A percentile compares a stretch with the other conserved stretches of the same genome.
Evolutionary conservation across 495 filamentous ascomycete species (phyloP).

Genomic region (Pyronema omphalodes): DNA sequence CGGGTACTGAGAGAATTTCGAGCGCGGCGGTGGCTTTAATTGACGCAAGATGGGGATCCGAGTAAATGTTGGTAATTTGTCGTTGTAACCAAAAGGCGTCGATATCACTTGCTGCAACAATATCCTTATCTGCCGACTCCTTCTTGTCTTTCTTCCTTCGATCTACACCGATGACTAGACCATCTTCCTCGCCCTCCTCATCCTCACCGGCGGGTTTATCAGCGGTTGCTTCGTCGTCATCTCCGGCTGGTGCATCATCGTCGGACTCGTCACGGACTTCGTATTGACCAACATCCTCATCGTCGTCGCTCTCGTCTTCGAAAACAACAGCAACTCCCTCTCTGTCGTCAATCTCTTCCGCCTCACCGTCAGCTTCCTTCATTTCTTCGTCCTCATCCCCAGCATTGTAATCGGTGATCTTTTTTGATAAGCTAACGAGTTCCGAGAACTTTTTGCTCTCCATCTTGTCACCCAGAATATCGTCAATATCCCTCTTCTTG

Average conservation of each 20-base stretch:
- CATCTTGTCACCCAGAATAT: slow-evolving; percentile 66
- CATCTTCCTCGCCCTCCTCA: slow-evolving; percentile 35
- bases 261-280: slow-evolving; percentile 44
- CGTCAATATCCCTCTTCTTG: slow-evolving; percentile 95
- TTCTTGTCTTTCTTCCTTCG: slow-evolving; percentile 26
- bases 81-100: slow-evolving; percentile 96
- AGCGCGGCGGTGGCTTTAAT: slow-evolving; percentile 70
- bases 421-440: slow-evolving; percentile 89
- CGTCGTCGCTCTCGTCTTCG: slow-evolving; percentile 80
- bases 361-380: slow-evolving; percentile 44
- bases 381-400: slow-evolving; percentile 92
- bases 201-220: slow-evolving; percentile 29
- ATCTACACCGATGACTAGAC: slow-evolving; percentile 62
- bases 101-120: slow-evolving; percentile 66
- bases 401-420: slow-evolving; percentile 96
- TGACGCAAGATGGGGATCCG: slow-evolving; percentile 77
- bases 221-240: slow-evolving; percentile 32
- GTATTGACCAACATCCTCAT: slow-evolving; percentile 61
- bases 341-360: slow-evolving; percentile 64
- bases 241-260: slow-evolving; percentile 35
- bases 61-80: slow-evolving; percentile 70
- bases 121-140: slow-evolving; percentile 37
- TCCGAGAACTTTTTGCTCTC: slow-evolving; percentile 90
- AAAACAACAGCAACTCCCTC: slow-evolving; percentile 97
- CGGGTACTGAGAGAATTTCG: slow-evolving; percentile 58